Evolutionary conservation across 2,329 filamentous ascomycete species (phyloP), one percentile per base, ranked within the genome.

Genomic region (Chalara sp.): DNA sequence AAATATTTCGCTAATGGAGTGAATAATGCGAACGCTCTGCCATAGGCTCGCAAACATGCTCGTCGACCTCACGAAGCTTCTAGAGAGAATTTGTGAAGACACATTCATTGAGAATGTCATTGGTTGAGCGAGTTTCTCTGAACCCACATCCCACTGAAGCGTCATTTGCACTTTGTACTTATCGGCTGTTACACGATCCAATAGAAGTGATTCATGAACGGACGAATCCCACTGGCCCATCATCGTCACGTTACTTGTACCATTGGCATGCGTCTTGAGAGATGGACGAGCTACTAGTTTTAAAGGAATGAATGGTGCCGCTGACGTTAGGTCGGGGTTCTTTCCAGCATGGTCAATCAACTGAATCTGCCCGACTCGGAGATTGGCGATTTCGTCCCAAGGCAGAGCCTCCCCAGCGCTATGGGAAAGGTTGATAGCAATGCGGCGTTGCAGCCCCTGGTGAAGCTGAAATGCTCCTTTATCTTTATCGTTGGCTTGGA

Each of bases 151-250:
- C 89, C 92, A 97, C 12, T 81, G 79, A 8, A 97, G 73, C 0
- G 86, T 84, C 70, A 96, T 84, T 67, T 96, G 91, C 21, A 99
- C 87, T 42, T 87, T 86, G 67, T 93, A 91, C 65, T 90, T 93
- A 53, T 96, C 91, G n/a, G 88, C 81, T 1, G 93, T 97, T 1
- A 89, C 86, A 30, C 92, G 84, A 68, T 99, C 91, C n/a, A 99
- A 80, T 11, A 97, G 76, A n/a, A 95, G 74, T 5, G 93, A 96
- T 56, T 83, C 84, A 68, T 99, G 93, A 58, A 93, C 76, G 62
- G 90, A 95, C 0, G 92, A 96, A 65, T 99, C 93, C 93, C 93
- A 99, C 63, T 97, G 91, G 0, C 87, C 90, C n/a, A 86, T 79
- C 42, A 97, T 76, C 1, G 86, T 91, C 37, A 96, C 84, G 65